Base-by-base conservation (phyloP, 768 basidiomycete species). In the Leccinum subgranulosum region DNA sequence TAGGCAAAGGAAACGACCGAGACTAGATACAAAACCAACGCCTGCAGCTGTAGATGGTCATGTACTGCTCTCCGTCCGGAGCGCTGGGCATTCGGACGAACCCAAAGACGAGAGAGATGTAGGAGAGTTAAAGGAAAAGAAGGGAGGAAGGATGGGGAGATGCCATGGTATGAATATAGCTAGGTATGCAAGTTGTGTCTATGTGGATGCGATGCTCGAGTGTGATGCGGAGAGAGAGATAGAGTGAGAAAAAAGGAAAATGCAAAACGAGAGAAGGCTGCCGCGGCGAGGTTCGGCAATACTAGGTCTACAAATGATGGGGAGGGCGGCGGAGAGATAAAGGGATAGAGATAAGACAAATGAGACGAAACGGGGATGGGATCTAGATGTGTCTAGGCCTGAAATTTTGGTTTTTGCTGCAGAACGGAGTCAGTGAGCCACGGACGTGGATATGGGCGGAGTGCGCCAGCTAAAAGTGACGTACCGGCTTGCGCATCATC, bases 401-500 rank as follows among this genome's bases (percentile, higher is more conserved):
- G 61, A 21, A 74, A 73, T 74, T 73, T 73, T 68, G 73, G 48
- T 66, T 73, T 74, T 59, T 74, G 71, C 69, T 62, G 21, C 1
- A 27, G 1, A 12, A 8, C 4, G 12, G 23, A 7, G 21, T 43
- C 41, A 43, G 41, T 19, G 49, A 64, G 62, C 14, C 9, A 31
- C 10, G 21, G 47, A 31, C 10, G 12, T 33, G 31, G 23, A 10
- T 47, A 4, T 28, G 1, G 41, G 47, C 1, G 7, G 12, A 43
- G 2, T 11, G 34, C 14, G 9, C 19, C 45, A 25, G 23, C 21
- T 9, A 23, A 23, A 11, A 11, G 2, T 6, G 7, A 74, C 78
- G 57, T 51, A 80, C 80, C 60, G 79, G 73, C 75, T 78, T 79
- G 50, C 79, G 80, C 81, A 84, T 84, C 80, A 83, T 84, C 60